Percentiles rank a stretch among this genome's conserved stretches.
phyloP scores from a whole-genome alignment of 495 filamentous ascomycete species.

The Bombardia bombarda region DNA sequence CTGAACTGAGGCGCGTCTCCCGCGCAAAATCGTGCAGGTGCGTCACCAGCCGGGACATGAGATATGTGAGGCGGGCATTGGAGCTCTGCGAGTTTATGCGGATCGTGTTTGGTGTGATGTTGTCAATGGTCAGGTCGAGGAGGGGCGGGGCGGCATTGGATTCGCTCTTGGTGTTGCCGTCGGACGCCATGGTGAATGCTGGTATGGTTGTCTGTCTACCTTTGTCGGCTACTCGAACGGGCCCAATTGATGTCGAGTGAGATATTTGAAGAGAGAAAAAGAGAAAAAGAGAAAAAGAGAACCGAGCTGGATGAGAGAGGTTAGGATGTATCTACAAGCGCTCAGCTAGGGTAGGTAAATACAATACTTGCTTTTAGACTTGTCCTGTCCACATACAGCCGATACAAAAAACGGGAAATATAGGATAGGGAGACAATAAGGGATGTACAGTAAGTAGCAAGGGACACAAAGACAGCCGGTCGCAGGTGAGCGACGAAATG shows the following conservation, averaged over 20 bases:
- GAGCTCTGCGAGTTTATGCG: conserved; percentile 63
- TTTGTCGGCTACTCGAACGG: background rate
- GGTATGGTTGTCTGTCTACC: background rate
- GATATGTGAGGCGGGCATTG: conserved; percentile 59
- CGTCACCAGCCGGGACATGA: conserved; percentile 65
- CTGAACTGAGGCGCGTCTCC: conserved; percentile 68
- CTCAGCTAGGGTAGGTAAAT: background rate
- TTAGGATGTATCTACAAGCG: too few species aligned
- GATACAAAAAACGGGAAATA: too few species aligned
- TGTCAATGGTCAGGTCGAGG: conserved; percentile 71
- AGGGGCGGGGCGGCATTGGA: conserved; percentile 27
- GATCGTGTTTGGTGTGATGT: conserved; percentile 73
- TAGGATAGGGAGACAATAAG: too few species aligned
- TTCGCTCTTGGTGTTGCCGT: conserved; percentile 6
- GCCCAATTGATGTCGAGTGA: too few species aligned
- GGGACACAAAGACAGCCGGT: too few species aligned
- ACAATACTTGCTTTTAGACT: background rate
- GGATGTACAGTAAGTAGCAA: too few species aligned
- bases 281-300: too few species aligned
- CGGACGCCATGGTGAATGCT: conserved; percentile 4
- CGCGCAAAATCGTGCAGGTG: conserved; percentile 80
- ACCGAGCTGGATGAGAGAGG: too few species aligned
- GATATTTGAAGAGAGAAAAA: too few species aligned
- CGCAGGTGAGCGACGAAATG: too few species aligned
- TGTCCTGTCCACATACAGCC: too few species aligned